Base-by-base conservation (phyloP, 2,329 filamentous ascomycete species). In the Aspergillus proliferans region DNA sequence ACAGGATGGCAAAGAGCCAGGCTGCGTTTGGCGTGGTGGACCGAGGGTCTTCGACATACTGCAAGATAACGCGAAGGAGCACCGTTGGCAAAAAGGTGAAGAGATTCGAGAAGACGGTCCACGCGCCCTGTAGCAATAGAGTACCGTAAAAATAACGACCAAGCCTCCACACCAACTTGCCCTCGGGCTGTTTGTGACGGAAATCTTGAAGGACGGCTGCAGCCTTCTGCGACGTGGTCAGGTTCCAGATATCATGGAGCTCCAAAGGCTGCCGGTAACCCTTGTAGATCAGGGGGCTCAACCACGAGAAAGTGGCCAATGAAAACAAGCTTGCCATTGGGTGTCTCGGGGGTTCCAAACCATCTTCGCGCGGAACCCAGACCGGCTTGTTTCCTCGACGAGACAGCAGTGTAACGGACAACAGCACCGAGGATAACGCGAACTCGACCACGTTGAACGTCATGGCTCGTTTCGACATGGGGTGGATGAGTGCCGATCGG, bases 51-150 rank as follows among this genome's bases (percentile, higher is more conserved):
- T 98, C 90, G n/a, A 97, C 86, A 62, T 94, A 96, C 68, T 96
- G 85, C 24, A 98, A 76, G 52, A 98, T 97, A 14, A 86, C 86
- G 65, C 91, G 92, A 38, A 98, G 79, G 18, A 98, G 80, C 43
- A 98, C 75, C 2, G 93, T 98, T 1, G 93, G 93, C 12, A 88
- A 84, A 71, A 97, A 98, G 2, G 88, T 91, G 56, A 97, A 87
- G 34, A 93, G 68, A 18, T 88, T 90, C 7, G 85, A 85, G 15
- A 95, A 74, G 2, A 85, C 78, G 15, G 91, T 91, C 82, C 90
- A 93, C 15, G 77, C 70, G 52, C 86, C 89, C 67, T 98, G 93
- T 21, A 85, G 74, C 8, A 94, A 57, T 10, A 98, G 75, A 50
- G 82, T 78, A 22, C 79, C 77, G 66, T 86, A 87, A 76, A 98